phyloP scores from a whole-genome alignment of 768 basidiomycete genomes.

The Clitopilus passeckerianus region DNA sequence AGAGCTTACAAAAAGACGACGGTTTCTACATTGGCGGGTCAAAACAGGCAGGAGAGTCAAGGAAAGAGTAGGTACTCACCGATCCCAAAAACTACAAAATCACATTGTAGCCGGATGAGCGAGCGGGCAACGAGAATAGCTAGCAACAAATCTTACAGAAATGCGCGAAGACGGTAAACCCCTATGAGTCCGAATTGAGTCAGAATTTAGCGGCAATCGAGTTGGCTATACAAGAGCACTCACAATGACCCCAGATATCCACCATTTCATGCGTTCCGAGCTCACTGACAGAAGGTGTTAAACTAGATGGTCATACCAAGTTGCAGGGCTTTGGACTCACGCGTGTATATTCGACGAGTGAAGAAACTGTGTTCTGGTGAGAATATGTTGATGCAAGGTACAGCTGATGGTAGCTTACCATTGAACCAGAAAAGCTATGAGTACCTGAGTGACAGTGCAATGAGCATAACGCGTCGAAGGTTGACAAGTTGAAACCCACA shows the following conservation, averaged over 20 bases:
- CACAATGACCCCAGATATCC: slow-evolving; percentile 30
- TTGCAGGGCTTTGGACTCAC: slow-evolving; percentile 17
- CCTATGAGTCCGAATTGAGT: slow-evolving; percentile 12
- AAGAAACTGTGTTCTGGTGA: slow-evolving; percentile 25
- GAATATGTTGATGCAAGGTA: background rate
- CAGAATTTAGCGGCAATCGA: background rate
- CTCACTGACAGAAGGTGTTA: slow-evolving; percentile 25
- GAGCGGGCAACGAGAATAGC: background rate
- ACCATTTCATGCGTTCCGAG: slow-evolving; percentile 24
- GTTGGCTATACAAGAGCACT: slow-evolving; percentile 2
- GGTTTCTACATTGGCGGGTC: slow-evolving; percentile 22
- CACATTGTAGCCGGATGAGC: no score
- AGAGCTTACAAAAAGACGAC: slow-evolving; percentile 28
- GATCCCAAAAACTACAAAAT: slow-evolving; percentile 30
- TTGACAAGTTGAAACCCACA: slow-evolving; percentile 15
- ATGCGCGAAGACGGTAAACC: slow-evolving; percentile 31
- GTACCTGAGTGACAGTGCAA: slow-evolving; percentile 19
- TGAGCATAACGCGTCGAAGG: background rate
- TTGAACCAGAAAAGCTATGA: slow-evolving; percentile 38
- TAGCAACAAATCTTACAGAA: slow-evolving; percentile 24
- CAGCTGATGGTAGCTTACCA: slow-evolving; percentile 16
- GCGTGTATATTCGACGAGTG: slow-evolving; percentile 29
- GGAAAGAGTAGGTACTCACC: slow-evolving; percentile 18
- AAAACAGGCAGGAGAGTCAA: background rate
- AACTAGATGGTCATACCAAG: background rate